Base-by-base conservation (phyloP, 257 asterid genomes). In the Jacaranda copaia region DNA sequence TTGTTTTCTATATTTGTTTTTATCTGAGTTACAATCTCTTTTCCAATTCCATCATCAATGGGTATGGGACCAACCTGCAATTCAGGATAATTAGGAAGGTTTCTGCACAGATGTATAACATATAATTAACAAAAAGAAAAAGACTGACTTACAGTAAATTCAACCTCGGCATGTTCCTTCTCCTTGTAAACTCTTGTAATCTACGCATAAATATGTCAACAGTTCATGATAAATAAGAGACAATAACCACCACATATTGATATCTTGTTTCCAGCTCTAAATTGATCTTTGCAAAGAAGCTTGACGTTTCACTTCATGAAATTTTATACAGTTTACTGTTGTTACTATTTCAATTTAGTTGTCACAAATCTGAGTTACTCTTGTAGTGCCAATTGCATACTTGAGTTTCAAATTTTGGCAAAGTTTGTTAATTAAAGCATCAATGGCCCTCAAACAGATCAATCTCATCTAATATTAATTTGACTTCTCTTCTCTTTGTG, bases 51-150 rank as follows among this genome's bases (percentile, higher is more conserved):
- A 82, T 91, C 93, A 60, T 91, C 92, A 81, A 87, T 84, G 16
- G 98, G 97, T 88, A 96, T 88, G 46, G 98, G 99, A 66, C 99
- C 99, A 74, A 95, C 92, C 99, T 95, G 89, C 46, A 77, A 72
- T 77, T 67, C 73, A 72, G 48, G 74, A 77, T 43, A 71, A 58
- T 15, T 49, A 48, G n/a, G 53, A 73, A 53, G 76, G 18, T 52
- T 8, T 48, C 5, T 15, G 5, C 59, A 66, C 42, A 74, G 61
- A 73, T 8, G 53, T 14, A 79, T 51, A 67, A 55, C 52, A 43
- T 40, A 13, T 8, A 62, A 38, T 71, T 14, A 32, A 11, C 5
- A 6, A 70, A 68, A 66, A 69, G 83, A 20, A 63, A 16, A 49
- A 16, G 74, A 52, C 45, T 4, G 45, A 80, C 96, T 88, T 87